Percentiles rank a stretch among this genome's conserved stretches.
phyloP scores from a whole-genome alignment of 768 basidiomycete genomes.

The Kwoniella dejecticola region DNA sequence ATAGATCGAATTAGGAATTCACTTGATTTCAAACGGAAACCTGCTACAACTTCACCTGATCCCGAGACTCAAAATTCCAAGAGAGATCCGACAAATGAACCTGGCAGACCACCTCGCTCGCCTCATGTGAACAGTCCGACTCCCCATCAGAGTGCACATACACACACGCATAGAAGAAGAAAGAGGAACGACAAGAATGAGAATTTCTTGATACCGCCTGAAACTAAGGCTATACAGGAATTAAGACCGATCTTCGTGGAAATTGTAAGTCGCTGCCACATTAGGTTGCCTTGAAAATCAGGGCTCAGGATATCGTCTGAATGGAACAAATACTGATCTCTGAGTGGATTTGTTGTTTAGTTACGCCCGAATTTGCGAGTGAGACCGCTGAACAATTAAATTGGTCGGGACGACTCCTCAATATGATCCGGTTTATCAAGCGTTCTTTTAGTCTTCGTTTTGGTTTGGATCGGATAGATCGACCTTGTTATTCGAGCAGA shows the following conservation, averaged over 20 bases:
- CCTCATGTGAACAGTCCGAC: neutral
- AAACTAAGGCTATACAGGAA: constrained; percentile 73
- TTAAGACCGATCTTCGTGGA: constrained; percentile 87
- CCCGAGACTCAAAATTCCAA: neutral
- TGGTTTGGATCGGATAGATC: too few relatives aligned
- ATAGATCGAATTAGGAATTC: constrained; percentile 33
- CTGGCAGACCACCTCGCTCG: neutral
- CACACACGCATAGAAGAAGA: neutral
- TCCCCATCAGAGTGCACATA: neutral
- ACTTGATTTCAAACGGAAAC: constrained; percentile 25
- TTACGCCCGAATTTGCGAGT: constrained; percentile 12
- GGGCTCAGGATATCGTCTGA: neutral
- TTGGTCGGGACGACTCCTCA: too few relatives aligned
- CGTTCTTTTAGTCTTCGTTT: too few relatives aligned
- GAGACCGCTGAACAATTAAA: neutral
- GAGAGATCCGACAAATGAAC: constrained; percentile 1
- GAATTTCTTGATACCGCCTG: constrained; percentile 67
- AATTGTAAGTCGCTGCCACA: constrained; percentile 82
- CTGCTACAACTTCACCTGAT: neutral
- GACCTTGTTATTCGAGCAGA: too few relatives aligned
- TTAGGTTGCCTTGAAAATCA: too few relatives aligned
- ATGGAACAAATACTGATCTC: neutral
- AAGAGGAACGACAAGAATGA: constrained; percentile 7
- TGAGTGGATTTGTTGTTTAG: neutral
- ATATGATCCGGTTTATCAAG: too few relatives aligned